Evolutionary conservation across 2,329 filamentous ascomycete genomes (phyloP), one percentile per base, ranked within the genome.

Genomic region (Trichoderma endophyticum): DNA sequence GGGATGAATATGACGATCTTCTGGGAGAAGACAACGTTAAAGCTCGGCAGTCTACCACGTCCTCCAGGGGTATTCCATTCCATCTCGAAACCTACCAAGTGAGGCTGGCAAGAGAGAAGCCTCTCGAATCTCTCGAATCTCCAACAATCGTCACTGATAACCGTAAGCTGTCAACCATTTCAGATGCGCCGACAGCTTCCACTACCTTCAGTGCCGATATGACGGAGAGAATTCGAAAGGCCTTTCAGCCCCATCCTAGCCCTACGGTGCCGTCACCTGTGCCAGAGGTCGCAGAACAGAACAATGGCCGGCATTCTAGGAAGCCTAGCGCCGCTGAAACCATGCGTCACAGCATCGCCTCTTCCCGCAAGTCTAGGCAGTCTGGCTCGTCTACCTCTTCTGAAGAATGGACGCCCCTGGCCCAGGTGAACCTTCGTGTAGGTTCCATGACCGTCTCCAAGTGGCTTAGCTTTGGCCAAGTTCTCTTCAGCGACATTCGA

Each of bases 1-100:
- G 95, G 95, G 91, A 95, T 66, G 95, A 97, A 81, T 98, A 97
- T 78, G 91, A 98, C 75, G 95, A 98, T 76, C 84, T 98, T 14
- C 88, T 98, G 69, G 92, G 93, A 67, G 91, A 93, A 12, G 86
- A 85, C 11, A 79, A 79, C 1, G 72, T 77, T 36, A 83, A 84
- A 74, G 81, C 81, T 1, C 85, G 86, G 3, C 81, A 82, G 1
- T 89, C 88, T 1, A 83, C 86, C 6, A 86, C 85, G 1, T 89
- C 88, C 0, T 90, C 89, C 0, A 83, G 85, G 30, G 87, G 87
- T 0, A 79, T 85, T 70, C 85, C 89, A 26, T 88, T 90, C 77
- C 84, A 88, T 74, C 84, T 89, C 14, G 86, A 90, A 75, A 82
- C 79, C 2, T 86, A 86, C 63, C 80, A 84, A 9, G 79, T 79